A percentile compares a stretch with the other conserved stretches of the same genome.
These are phyloP conservation scores for Syncephalis fuscata DNA, from an alignment of 371 early-diverging fungal genomes.

Conservation along the genomic window DNA sequence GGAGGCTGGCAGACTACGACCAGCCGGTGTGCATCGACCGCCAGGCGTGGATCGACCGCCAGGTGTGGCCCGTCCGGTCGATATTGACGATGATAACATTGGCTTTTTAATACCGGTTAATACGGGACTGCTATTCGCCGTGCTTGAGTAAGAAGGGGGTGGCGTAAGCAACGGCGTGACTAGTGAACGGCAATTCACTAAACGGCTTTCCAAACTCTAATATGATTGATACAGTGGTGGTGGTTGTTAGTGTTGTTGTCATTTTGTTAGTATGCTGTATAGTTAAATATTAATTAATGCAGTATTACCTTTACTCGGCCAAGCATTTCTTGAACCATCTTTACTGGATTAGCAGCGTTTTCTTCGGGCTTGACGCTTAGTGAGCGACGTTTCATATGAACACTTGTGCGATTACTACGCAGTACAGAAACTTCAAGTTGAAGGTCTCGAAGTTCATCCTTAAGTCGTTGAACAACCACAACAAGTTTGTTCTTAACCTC, in stretches of 20 bases:
- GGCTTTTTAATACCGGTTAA: neutral
- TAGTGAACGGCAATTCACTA: conserved; percentile 42
- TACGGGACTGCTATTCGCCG: conserved; percentile 2
- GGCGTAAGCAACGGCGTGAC: conserved; percentile 45
- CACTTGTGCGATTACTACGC: neutral
- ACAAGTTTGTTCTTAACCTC: conserved; percentile 41
- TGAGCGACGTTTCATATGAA: neutral
- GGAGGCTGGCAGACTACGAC: no score
- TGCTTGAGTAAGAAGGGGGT: conserved; percentile 22
- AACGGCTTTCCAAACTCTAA: conserved; percentile 37
- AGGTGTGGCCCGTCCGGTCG: no score
- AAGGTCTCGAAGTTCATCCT: conserved; percentile 44
- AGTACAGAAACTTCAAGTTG: neutral
- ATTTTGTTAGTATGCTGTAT: no score
- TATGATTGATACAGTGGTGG: no score
- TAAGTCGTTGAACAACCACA: conserved; percentile 60
- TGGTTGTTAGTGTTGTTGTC: no score
- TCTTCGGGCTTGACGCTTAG: conserved; percentile 1
- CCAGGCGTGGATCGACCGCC: no score
- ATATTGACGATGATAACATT: no score
- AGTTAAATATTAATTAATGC: neutral
- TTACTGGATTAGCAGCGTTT: conserved; percentile 28
- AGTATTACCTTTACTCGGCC: conserved; percentile 42
- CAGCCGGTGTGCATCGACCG: no score
- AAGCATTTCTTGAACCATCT: conserved; percentile 55